Percentiles rank a stretch among this genome's conserved stretches.
These are phyloP conservation scores for Zea luxurians DNA, from an alignment of 176 grass and related monocot genomes.

Conservation along the genomic window DNA sequence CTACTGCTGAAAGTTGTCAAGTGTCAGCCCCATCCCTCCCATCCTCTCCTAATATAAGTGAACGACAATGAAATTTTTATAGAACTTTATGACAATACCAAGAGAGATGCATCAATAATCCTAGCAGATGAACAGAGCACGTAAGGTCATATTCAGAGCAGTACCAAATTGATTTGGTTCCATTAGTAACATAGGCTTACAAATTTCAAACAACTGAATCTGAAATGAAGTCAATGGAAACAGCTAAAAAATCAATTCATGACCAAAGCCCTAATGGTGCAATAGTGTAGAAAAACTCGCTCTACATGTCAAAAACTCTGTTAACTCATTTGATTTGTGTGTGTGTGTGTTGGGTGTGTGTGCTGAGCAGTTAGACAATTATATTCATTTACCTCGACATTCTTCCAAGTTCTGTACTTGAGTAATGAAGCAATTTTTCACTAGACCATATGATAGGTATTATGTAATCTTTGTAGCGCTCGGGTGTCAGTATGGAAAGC, in stretches of 20 bases:
- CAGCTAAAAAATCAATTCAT: background rate
- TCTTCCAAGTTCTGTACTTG: background rate
- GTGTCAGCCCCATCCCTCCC: background rate
- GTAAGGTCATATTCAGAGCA: background rate
- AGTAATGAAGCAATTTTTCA: background rate
- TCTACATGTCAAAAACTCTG: background rate
- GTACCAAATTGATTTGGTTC: background rate
- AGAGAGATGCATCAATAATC: background rate
- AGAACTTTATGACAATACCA: background rate
- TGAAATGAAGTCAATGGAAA: slow-evolving; percentile 9
- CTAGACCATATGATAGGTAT: background rate
- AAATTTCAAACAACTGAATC: slow-evolving; percentile 3
- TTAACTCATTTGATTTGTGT: background rate
- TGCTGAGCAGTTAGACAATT: too few species aligned
- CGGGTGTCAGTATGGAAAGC: background rate
- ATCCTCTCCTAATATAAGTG: background rate
- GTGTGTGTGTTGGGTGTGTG: too few species aligned
- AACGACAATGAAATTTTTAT: background rate
- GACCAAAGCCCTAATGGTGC: background rate
- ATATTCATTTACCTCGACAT: background rate
- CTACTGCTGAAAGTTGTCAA: background rate
- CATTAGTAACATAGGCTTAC: background rate
- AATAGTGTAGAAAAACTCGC: background rate
- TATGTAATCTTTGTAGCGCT: background rate
- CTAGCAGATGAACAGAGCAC: background rate